Evolutionary conservation across 768 basidiomycete species (phyloP), one percentile per base, ranked within the genome.

Genomic region (Lentinus brumalis): DNA sequence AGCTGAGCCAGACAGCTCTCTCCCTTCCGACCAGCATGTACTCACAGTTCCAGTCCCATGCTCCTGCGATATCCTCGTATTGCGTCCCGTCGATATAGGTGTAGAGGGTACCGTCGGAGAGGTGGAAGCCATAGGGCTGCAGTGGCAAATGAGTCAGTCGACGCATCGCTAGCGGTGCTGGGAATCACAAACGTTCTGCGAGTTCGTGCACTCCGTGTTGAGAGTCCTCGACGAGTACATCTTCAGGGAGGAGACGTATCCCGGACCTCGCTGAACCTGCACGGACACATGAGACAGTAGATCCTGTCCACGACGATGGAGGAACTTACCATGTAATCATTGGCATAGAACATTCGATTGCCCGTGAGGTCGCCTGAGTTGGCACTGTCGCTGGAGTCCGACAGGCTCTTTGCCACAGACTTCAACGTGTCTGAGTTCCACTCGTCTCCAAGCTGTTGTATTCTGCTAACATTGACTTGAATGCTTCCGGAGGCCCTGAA

Each of bases 41-140:
- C 69, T 55, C 44, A 70, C 69, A 49, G 64, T 89, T 85, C 89
- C 89, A 91, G 71, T 91, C 87, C 88, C 88, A 88, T 2, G 84
- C 78, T 3, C 83, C 88, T 4, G 83, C 74, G 38, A 90, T 90
- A 66, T 89, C 87, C 67, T 88, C 86, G 68, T 90, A 91, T 70
- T 91, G 89, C 65, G 83, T 75, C 14, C 89, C 89, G 51, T 74
- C 73, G 26, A 86, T 67, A 70, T 89, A 89, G 0, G 85, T 89
- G 70, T 86, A 84, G 10, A 85, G 69, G 0, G 80, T 79, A 3
- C 88, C 89, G 56, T 89, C 86, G 4, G 86, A 79, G 8, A 91
- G 76, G 67, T 91, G 89, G 74, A 89, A 88, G 11, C 87, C 88
- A 16, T 82, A 72, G 7, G 83, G 86, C 84, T 84, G 56, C 29